Evolutionary conservation across 441 rosid genomes (phyloP), one percentile per base, ranked within the genome.

Genomic region (Daphne laureola): DNA sequence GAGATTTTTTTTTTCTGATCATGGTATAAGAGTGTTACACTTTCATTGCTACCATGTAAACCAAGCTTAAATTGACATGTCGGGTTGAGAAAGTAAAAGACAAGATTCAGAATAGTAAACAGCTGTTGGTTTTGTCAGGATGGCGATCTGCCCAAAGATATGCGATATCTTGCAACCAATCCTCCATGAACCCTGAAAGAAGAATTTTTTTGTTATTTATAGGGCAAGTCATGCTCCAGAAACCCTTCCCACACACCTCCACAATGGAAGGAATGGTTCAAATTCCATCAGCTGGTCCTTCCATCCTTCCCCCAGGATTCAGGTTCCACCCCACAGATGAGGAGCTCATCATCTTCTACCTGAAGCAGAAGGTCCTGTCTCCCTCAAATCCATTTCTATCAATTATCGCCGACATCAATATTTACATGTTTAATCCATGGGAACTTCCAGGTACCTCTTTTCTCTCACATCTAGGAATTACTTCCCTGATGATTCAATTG

Each of bases 281-380:
- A 31, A 31, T 7, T 31, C 1, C 38, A 61, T 27, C 18, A 58
- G 53, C 56, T 35, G 16, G 35, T 53, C 51, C 64, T 26, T 11
- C 16, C 17, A 53, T 71, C 48, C 38, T 31, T 31, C 71, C 73
- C 7, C 73, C 71, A 45, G 77, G 80, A 0, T 76, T 76, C 65
- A 58, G 77, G 54, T 75, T 72, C 57, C 68, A 72, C 59, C 80
- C 77, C 0, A 72, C 77, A 2, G 77, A 76, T 51, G 73, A 72
- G 60, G 80, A 76, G 53, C 77, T 72, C 48, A 67, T 72, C 40
- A 17, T 46, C 46, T 59, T 64, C 57, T 69, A 76, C 55, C 70
- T 72, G 14, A 69, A 62, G 41, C 60, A 56, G 62, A 76, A 67
- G 52, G 50, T 46, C 48, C 38, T 64, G 1, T 55, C 67, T 38